Base-by-base conservation (phyloP, 2,329 filamentous ascomycete genomes). In the Ophiocordyceps sinensis region DNA sequence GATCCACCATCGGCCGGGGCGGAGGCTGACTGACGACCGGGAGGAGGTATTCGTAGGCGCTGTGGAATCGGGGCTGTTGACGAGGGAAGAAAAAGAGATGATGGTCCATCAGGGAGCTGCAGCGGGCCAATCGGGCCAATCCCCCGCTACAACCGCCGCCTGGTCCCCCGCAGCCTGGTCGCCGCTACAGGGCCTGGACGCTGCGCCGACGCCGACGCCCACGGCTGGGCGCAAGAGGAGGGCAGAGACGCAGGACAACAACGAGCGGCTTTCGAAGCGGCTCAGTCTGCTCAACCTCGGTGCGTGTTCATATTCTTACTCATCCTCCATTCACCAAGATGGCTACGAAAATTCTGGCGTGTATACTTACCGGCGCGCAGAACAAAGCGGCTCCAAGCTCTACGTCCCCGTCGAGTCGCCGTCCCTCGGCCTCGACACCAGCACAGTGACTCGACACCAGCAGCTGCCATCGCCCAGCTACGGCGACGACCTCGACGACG, bases 211-310 rank as follows among this genome's bases (percentile, higher is more conserved):
- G n/a, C n/a, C n/a, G 19, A 30, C 41, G 39, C 23, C 23, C 3
- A 3, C 23, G 42, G 32, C 47, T 6, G 34, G 38, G 23, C 63
- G 68, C 53, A 81, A 80, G 63, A 64, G 77, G 51, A 80, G 79
- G 60, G 72, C 75, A 43, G 71, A 76, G 41, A 57, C 60, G 13
- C 72, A 74, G 45, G 68, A 75, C 52, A 77, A 75, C 52, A 77
- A 75, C 49, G 75, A 93, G 63, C 80, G 87, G 40, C 72, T 95
- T 47, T 82, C 82, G 37, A 95, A 95, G 66, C 75, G 82, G 48
- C 71, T 95, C 59, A 84, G 85, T 56, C 67, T 84, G 40, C 71
- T 95, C 42, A 87, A 88, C 57, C 65, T 95, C 48, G 83, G 86
- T 91, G 75, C 42, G 67, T 29, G 7, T 8, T 13, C 2, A 13